Conservation (phyloP, 345 rosid species). For the Eucalyptus viminalis region DNA sequence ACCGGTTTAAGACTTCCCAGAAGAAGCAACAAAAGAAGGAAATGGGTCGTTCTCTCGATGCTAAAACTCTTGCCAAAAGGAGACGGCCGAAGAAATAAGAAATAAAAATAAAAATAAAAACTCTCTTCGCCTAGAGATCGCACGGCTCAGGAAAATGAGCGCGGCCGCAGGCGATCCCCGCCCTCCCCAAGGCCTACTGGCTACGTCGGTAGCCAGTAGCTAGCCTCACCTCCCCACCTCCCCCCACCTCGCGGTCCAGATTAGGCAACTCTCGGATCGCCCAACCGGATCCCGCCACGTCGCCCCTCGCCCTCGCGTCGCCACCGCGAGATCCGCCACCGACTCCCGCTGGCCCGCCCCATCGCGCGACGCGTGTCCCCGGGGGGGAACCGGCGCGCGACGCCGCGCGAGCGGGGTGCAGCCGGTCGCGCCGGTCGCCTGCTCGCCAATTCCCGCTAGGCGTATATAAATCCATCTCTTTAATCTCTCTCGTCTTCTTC, state of each 20-base stretch:
- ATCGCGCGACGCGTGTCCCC: conserved; percentile 10
- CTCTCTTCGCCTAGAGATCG: neutral
- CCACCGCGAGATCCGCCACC: conserved; percentile 19
- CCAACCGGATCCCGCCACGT: neutral
- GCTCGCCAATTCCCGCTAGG: conserved; percentile 35
- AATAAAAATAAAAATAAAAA: neutral
- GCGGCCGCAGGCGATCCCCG: neutral
- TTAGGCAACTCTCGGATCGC: neutral
- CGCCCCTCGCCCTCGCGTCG: neutral
- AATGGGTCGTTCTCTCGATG: neutral
- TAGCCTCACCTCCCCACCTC: neutral
- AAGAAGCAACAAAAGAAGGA: neutral
- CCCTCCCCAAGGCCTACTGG: neutral
- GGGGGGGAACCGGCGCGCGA: neutral
- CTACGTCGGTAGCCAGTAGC: neutral
- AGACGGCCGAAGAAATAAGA: neutral
- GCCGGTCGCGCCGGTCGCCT: conserved; percentile 28
- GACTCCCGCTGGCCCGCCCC: neutral
- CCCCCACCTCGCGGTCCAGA: neutral
- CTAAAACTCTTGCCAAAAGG: neutral
- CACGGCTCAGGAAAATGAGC: neutral
- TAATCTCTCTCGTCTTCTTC: neutral
- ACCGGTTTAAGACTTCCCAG: neutral
- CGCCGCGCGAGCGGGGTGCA: neutral
- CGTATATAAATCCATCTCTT: conserved; percentile 18